Conservation (phyloP, 352 stramenopile genomes). For the Pythium rishiriense region DNA sequence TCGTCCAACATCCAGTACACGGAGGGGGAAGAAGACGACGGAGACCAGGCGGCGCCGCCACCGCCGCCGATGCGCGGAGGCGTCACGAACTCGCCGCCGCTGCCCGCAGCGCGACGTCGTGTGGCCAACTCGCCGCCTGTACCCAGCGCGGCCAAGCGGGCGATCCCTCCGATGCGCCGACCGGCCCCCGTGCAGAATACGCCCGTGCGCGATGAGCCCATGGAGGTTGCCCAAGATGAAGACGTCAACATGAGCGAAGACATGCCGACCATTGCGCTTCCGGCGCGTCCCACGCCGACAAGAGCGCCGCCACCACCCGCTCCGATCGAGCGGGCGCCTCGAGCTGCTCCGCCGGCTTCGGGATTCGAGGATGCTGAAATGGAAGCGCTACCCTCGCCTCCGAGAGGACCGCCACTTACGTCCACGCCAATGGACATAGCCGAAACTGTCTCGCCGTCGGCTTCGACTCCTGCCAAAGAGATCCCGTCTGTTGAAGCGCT, state of each 20-base stretch:
- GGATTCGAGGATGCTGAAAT: slow-evolving; percentile 30
- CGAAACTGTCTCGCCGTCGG: slow-evolving; percentile 8
- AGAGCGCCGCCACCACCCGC: slow-evolving; percentile 6
- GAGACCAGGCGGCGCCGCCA: slow-evolving; percentile 14
- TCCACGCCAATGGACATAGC: slow-evolving; percentile 10
- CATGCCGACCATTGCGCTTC: not conserved
- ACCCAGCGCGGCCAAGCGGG: slow-evolving; percentile 5
- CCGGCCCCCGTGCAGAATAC: slow-evolving; percentile 3
- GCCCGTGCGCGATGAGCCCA: slow-evolving; percentile 24
- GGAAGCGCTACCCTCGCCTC: slow-evolving; percentile 8
- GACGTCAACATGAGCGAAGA: slow-evolving; percentile 26
- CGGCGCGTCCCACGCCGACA: not conserved
- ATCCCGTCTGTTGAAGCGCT: slow-evolving; percentile 49
- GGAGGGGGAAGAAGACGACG: slow-evolving; percentile 34
- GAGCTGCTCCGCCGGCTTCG: not conserved
- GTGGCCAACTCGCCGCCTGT: slow-evolving; percentile 50
- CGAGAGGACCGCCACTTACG: slow-evolving; percentile 1
- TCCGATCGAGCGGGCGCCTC: not conserved
- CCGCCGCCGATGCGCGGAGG: slow-evolving; percentile 34
- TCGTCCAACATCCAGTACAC: slow-evolving; percentile 80
- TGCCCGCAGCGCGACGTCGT: slow-evolving; percentile 20
- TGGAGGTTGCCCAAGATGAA: slow-evolving; percentile 18
- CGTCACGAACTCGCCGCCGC: slow-evolving; percentile 49
- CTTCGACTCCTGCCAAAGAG: slow-evolving; percentile 1
- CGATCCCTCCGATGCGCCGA: slow-evolving; percentile 1